Conservation (phyloP, 768 basidiomycete species). For the Russula lepida region DNA sequence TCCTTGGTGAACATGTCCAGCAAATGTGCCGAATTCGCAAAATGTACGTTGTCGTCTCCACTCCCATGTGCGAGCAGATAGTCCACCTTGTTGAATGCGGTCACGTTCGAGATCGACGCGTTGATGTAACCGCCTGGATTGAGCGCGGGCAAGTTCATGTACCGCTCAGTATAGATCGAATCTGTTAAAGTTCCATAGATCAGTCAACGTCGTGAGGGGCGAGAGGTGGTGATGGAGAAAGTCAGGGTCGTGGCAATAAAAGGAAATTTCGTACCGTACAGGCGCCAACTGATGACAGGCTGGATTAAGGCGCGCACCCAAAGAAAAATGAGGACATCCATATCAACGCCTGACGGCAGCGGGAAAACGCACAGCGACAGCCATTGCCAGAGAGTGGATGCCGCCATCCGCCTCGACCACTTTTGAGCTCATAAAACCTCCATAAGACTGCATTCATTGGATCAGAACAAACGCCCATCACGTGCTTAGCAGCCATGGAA, state of each 20-base stretch:
- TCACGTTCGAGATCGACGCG: slow-evolving; percentile 81
- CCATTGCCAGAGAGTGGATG: slow-evolving; percentile 85
- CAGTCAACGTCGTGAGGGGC: not conserved
- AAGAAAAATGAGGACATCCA: not conserved
- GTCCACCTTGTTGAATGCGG: slow-evolving; percentile 72
- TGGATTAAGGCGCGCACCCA: slow-evolving; percentile 25
- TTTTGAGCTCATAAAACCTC: slow-evolving; percentile 93
- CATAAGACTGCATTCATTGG: slow-evolving; percentile 60
- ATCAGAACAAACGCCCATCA: not conserved
- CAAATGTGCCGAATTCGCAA: slow-evolving; percentile 80
- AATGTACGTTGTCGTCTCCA: slow-evolving; percentile 97
- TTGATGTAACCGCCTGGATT: slow-evolving; percentile 88
- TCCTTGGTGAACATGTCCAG: slow-evolving; percentile 87
- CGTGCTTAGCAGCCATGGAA: not conserved
- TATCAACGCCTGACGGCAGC: not conserved
- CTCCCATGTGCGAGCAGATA: slow-evolving; percentile 88
- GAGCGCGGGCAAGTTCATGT: slow-evolving; percentile 76
- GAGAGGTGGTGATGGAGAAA: not conserved
- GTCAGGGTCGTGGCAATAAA: not conserved
- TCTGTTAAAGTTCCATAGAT: slow-evolving; percentile 37
- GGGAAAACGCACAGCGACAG: slow-evolving; percentile 62
- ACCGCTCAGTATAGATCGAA: slow-evolving; percentile 95
- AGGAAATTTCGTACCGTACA: slow-evolving; percentile 50
- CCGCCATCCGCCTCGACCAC: slow-evolving; percentile 85
- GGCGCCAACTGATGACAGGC: slow-evolving; percentile 83